Conservation (phyloP, 2,329 filamentous ascomycete genomes). For the Monilinia aucupariae region DNA sequence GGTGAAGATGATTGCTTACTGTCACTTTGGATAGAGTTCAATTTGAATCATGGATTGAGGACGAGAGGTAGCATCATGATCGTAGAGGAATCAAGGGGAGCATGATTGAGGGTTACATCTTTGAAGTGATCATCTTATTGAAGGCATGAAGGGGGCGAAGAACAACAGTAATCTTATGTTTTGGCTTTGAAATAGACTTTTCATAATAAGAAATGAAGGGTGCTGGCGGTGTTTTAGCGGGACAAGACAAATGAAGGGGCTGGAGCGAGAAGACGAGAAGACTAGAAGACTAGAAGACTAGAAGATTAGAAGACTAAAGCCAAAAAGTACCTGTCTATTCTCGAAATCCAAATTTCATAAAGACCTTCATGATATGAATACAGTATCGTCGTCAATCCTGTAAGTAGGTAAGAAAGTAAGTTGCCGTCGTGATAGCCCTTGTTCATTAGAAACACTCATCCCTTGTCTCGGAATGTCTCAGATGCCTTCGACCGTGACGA, state of each 20-base stretch:
- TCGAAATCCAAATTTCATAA: not conserved
- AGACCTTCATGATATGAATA: not conserved
- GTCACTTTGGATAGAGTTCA: not conserved
- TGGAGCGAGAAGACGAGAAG: not conserved
- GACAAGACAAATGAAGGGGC: slow-evolving; percentile 11
- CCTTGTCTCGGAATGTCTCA: slow-evolving; percentile 16
- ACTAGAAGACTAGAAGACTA: too few species aligned
- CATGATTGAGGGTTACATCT: not conserved
- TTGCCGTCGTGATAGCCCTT: not conserved
- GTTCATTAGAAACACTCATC: slow-evolving; percentile 2
- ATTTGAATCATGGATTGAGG: not conserved
- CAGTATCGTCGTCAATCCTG: not conserved
- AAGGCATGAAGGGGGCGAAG: not conserved
- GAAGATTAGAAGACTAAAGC: not conserved
- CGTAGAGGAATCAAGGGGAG: not conserved
- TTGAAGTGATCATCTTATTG: not conserved
- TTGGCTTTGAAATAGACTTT: not conserved
- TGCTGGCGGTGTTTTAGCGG: not conserved
- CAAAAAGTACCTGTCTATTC: not conserved
- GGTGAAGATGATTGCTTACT: not conserved
- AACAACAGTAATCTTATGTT: not conserved
- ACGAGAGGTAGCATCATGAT: not conserved
- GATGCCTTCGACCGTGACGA: slow-evolving; percentile 6
- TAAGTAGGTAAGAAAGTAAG: not conserved
- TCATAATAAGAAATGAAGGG: not conserved